Evolutionary conservation across 495 filamentous ascomycete genomes (phyloP).

Genomic region (Trichoderma reesei): DNA sequence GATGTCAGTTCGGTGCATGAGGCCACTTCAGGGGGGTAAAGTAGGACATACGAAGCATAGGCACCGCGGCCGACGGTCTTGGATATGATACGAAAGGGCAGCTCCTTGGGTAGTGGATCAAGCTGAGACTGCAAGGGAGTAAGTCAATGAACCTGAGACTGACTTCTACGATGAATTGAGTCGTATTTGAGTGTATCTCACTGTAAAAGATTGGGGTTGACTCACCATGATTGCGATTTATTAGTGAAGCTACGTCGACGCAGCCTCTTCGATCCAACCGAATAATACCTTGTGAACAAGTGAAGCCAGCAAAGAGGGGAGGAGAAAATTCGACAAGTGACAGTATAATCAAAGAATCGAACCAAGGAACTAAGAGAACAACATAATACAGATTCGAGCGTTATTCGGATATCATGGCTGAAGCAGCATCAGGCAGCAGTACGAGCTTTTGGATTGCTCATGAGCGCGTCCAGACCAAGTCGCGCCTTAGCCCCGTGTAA

Average conservation of each 20-base stretch:
- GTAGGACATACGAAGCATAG: conserved; percentile 75
- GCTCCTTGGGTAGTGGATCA: conserved; percentile 71
- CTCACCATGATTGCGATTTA: not conserved
- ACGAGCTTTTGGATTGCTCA: not conserved
- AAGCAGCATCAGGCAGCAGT: not conserved
- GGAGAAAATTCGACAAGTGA: not conserved
- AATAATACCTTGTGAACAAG: not conserved
- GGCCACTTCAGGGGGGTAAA: conserved; percentile 8
- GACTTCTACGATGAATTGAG: too few relatives aligned
- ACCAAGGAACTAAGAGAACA: not conserved
- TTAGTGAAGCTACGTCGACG: not conserved
- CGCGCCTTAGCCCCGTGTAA: not conserved
- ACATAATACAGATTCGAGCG: not conserved
- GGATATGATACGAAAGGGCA: conserved; percentile 91
- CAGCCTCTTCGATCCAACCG: not conserved
- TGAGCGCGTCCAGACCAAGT: not conserved
- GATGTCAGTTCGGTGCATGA: not conserved
- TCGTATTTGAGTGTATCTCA: too few relatives aligned
- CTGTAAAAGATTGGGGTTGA: not conserved
- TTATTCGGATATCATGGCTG: not conserved
- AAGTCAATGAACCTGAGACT: not conserved
- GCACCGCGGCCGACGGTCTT: conserved; percentile 94
- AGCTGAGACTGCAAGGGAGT: conserved; percentile 62
- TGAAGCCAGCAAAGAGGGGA: not conserved
- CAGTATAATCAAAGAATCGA: not conserved